Evolutionary conservation across 257 asterid genomes (phyloP).

Genomic region (Nicotiana attenuata): DNA sequence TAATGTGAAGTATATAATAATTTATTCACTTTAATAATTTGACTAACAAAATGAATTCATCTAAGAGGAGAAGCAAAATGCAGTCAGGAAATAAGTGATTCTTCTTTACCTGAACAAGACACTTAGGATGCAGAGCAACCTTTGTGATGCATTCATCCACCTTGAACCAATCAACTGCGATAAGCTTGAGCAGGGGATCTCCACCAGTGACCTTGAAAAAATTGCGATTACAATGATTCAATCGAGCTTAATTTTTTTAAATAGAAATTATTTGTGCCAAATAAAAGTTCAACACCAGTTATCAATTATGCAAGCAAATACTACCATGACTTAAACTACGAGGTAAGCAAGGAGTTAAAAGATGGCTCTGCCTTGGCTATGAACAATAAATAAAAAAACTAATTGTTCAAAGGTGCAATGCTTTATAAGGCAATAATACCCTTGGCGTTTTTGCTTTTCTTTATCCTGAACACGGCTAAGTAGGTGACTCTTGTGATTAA

Average conservation of each 20-base stretch:
- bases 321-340: background rate
- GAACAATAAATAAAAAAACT: background rate
- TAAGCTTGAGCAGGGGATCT: conserved; percentile 87
- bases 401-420: background rate
- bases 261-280: background rate
- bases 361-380: background rate
- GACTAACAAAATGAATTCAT: background rate
- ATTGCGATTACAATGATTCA: conserved; percentile 14
- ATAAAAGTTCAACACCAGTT: background rate
- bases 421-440: background rate
- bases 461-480: background rate
- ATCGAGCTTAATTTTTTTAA: conserved; percentile 1
- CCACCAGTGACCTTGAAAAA: conserved; percentile 77
- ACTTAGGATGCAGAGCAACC: conserved; percentile 79
- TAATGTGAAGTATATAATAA: background rate
- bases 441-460: background rate
- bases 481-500: background rate
- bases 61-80: background rate
- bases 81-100: background rate
- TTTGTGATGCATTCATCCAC: conserved; percentile 54
- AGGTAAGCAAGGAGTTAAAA: background rate
- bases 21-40: background rate
- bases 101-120: conserved; percentile 73
- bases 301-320: background rate
- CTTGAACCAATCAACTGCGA: conserved; percentile 98